Evolutionary conservation across 2,329 filamentous ascomycete species (phyloP).

Genomic region (Penicillium psychrosexuale): DNA sequence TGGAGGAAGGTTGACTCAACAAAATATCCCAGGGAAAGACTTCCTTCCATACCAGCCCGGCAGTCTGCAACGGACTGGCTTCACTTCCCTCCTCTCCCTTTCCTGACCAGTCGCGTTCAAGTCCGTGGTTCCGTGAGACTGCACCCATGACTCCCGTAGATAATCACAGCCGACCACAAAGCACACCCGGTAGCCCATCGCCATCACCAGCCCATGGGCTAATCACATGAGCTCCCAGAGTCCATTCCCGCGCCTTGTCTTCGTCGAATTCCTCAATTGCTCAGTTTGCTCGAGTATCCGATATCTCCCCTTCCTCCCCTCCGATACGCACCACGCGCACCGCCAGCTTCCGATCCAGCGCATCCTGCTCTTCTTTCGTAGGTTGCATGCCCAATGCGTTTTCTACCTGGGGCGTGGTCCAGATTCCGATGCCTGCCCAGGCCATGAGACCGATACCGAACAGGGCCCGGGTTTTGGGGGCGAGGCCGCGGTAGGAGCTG

Average conservation of each 20-base stretch:
- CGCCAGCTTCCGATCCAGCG: slow-evolving; percentile 51
- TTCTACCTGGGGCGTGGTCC: slow-evolving; percentile 69
- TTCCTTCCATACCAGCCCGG: slow-evolving; percentile 2
- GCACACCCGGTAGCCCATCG: background rate
- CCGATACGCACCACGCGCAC: slow-evolving; percentile 33
- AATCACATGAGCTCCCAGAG: slow-evolving; percentile 2
- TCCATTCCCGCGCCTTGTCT: background rate
- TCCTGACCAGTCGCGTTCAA: slow-evolving; percentile 1
- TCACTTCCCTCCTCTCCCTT: background rate
- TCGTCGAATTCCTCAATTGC: background rate
- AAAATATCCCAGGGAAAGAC: background rate
- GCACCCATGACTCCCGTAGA: background rate
- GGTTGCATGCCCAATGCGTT: slow-evolving; percentile 69
- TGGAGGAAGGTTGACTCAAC: background rate
- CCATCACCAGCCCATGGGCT: background rate
- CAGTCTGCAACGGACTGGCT: background rate
- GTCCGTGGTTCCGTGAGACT: background rate
- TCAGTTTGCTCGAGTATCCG: slow-evolving; percentile 17
- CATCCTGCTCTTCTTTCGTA: slow-evolving; percentile 68
- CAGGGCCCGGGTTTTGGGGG: slow-evolving; percentile 65
- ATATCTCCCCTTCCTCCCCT: slow-evolving; percentile 23
- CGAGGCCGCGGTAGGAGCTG: slow-evolving; percentile 69
- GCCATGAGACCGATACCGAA: slow-evolving; percentile 72
- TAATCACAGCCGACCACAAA: background rate
- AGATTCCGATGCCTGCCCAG: slow-evolving; percentile 73